Evolutionary conservation across 129 eudicot species (phyloP), one percentile per base, ranked within the genome.

Genomic region (Gnaphalium uliginosum): DNA sequence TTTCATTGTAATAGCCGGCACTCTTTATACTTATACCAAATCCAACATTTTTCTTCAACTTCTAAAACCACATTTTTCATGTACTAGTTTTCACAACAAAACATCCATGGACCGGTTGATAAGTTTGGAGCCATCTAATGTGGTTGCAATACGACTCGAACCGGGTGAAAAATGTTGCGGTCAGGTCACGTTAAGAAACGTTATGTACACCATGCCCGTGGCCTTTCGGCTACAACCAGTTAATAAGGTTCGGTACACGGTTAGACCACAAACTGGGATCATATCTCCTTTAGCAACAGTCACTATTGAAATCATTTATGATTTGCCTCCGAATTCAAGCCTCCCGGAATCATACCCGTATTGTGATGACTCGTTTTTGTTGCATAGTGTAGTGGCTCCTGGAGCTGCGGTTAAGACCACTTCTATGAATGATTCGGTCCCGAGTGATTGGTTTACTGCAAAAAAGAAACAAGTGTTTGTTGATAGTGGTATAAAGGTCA

Each of bases 141-240:
- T 84, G 46, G 96, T 90, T 2, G 72, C 84, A 17, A 82, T 90
- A 22, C 76, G 87, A 21, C 71, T 90, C 29, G 93, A 90, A 73
- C 85, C 79, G 8, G 88, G 91, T 10, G 85, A 82, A 60, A 85
- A 74, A 58, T 90, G 91, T 56, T 80, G 51, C 8, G 93, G 96
- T 10, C 70, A 57, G 80, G 77, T 90, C 74, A 84, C 83, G 25
- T 78, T 90, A 27, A 79, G 87, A 74, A 87, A 87, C 78, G 96
- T 90, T 22, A 90, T 90, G 96, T 76, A 87, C 85, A 90, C 93
- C 26, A 90, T 90, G 96, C 96, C 96, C 0, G 96, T 90, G 56
- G 96, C 96, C 2, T 90, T 87, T 72, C 80, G 84, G 30, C 81
- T 90, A 15, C 90, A 85, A 2, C 89, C 96, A 0, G 68, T 80